Base-by-base conservation (phyloP, 805 yeast species). In the Dipodascopsis tothii region DNA sequence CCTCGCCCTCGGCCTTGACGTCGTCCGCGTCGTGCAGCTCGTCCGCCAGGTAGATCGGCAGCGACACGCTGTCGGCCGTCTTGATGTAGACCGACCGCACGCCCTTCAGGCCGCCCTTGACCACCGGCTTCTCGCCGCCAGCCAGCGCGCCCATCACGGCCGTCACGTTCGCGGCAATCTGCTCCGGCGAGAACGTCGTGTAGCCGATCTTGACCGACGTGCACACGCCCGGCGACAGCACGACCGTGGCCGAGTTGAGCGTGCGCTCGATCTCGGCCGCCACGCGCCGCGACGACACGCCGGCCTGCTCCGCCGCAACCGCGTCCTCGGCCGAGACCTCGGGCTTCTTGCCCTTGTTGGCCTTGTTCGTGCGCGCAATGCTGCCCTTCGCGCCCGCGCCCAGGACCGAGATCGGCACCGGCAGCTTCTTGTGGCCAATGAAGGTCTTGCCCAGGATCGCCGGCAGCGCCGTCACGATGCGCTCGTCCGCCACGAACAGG, bases 401-500 rank as follows among this genome's bases (percentile, higher is more conserved):
- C 19, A 52, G 40, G 20, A 80, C 65, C 53, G 71, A 70, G 43
- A 85, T 67, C 18, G 88, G 80, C 33, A 82, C 62, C 41, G 95
- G 95, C 34, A 77, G 65, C 60, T 84, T 84, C 18, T 71, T 65
- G 32, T 73, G 64, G 39, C 71, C 71, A 60, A 78, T 83, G 60
- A 87, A 92, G 2, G 76, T 70, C 65, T 84, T 84, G 44, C 96
- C 96, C 52, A 92, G 68, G 30, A 84, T 66, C 56, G 80, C 77
- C 38, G 98, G 98, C 65, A 92, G 72, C 47, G 84, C 70, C 22
- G 87, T 77, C 42, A 86, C 70, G 37, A 90, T 69, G 30, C 81
- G 79, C 50, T 87, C 95, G 65, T 92, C 98, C 41, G 85, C 80
- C 35, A 92, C 60, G 63, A 92, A 84, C 48, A 86, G 53, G 56